These are phyloP conservation scores for Trametes sanguinea DNA, from an alignment of 768 basidiomycete genomes.

Conservation along the genomic window DNA sequence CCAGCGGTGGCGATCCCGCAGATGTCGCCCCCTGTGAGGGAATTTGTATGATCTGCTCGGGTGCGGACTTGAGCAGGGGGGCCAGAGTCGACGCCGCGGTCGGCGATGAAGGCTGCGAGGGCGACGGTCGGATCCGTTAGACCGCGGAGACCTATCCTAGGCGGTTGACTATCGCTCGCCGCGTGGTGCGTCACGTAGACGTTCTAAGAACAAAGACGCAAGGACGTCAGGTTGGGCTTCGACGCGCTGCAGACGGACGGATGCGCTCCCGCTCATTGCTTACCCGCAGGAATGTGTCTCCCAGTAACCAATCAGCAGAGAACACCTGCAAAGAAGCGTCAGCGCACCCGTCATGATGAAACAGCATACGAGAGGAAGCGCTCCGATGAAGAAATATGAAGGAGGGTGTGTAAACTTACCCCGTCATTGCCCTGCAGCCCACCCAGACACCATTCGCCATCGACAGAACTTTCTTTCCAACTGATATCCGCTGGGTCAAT, in stretches of 20 bases:
- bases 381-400: not conserved
- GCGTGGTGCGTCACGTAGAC: slow-evolving; percentile 54
- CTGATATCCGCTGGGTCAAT: slow-evolving; percentile 55
- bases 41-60: slow-evolving; percentile 10
- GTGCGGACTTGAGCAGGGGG: slow-evolving; percentile 25
- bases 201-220: slow-evolving; percentile 40
- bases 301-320: slow-evolving; percentile 62
- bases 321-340: slow-evolving; percentile 39
- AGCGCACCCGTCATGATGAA: slow-evolving; percentile 6
- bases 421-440: slow-evolving; percentile 56
- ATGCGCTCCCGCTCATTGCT: slow-evolving; percentile 20
- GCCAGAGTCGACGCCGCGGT: slow-evolving; percentile 46
- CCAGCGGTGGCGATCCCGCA: slow-evolving; percentile 33
- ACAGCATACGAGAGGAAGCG: slow-evolving; percentile 7
- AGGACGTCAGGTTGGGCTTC: slow-evolving; percentile 17
- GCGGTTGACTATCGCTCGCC: slow-evolving; percentile 40
- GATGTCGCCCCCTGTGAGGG: slow-evolving; percentile 26
- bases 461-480: slow-evolving; percentile 45
- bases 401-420: slow-evolving; percentile 32
- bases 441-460: slow-evolving; percentile 55
- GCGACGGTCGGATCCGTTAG: slow-evolving; percentile 43
- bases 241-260: slow-evolving; percentile 6
- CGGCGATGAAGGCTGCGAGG: slow-evolving; percentile 40
- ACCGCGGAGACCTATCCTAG: slow-evolving; percentile 47
- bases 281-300: slow-evolving; percentile 59